These are phyloP conservation scores for Penicillium argentinense DNA, from an alignment of 495 filamentous ascomycete genomes.

Conservation along the genomic window DNA sequence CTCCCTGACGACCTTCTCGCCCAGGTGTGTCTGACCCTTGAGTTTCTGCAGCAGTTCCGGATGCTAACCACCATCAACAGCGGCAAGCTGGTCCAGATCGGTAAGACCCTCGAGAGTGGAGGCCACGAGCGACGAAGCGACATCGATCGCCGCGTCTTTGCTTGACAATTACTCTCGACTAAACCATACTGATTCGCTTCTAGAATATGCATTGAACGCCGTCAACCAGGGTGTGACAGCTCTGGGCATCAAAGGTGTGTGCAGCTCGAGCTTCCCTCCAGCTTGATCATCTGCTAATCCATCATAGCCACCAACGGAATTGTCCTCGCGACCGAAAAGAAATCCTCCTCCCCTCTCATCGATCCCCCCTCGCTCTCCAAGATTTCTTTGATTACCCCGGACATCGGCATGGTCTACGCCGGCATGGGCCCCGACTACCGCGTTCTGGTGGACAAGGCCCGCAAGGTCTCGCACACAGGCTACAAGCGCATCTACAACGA, in stretches of 20 bases:
- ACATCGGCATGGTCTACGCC: slow-evolving; percentile 99
- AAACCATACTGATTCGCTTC: slow-evolving; percentile 12
- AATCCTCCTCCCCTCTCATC: slow-evolving; percentile 93
- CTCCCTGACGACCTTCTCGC: slow-evolving; percentile 98
- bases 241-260: slow-evolving; percentile 91
- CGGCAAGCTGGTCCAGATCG: slow-evolving; percentile 84
- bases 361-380: slow-evolving; percentile 94
- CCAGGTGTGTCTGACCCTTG: slow-evolving; percentile 71
- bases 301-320: slow-evolving; percentile 90
- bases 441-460: slow-evolving; percentile 93
- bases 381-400: slow-evolving; percentile 94
- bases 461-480: slow-evolving; percentile 97
- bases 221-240: slow-evolving; percentile 99
- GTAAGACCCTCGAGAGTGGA: no score
- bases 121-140: no score
- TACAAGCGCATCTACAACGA: slow-evolving; percentile 99
- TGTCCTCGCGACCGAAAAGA: slow-evolving; percentile 99
- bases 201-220: slow-evolving; percentile 98
- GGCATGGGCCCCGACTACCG: slow-evolving; percentile 99
- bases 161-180: no score
- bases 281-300: slow-evolving; percentile 11
- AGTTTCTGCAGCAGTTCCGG: slow-evolving; percentile 36
- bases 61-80: slow-evolving; percentile 51
- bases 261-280: neutral
- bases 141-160: no score